Evolutionary conservation across 495 filamentous ascomycete species (phyloP), one percentile per base, ranked within the genome.

Genomic region (Cercophora newfieldiana): DNA sequence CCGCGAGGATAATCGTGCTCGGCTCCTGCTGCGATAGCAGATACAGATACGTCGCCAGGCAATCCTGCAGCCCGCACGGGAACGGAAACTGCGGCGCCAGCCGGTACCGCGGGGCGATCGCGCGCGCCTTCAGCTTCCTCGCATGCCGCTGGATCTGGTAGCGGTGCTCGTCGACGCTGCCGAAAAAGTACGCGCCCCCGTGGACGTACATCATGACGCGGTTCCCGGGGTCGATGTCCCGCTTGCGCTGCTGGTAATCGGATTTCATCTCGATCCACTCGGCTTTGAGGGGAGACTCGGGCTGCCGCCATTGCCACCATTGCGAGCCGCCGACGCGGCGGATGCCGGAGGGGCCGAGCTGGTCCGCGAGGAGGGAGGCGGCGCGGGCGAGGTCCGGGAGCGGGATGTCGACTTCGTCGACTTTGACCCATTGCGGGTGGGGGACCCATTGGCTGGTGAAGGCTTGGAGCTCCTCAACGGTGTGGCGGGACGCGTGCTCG

Each of bases 101-200:
- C 28, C 94, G 87, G 77, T 97, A 98, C 67, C 89, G 79, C 29
- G 94, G 94, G 37, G 94, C 92, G 78, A 97, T 86, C 18, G 96
- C 90, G 55, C 91, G 84, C 26, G 92, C 94, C 73, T 93, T 92
- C 61, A 98, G 79, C 79, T 97, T 97, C 63, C 95, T 85, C 60
- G 94, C 94, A 85, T 97, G 92, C 48, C 94, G 83, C 78, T 98
- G 94, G 81, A 98, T 87, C 81, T 97, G 94, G 77, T 97, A 97
- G 22, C 94, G 88, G 81, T 98, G 94, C 72, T 94, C 93, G 72
- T 97, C 93, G 24, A 97, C 87, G 70, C 91, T 96, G 1, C 94
- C 94, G 71, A 98, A 98, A 72, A 77, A 84, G 59, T 85, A 87
- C 48, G 78, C 81, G 30, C 86, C 86, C 3, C 94, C 94, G 72